Evolutionary conservation across 1,139 yeast species (phyloP).

Genomic region (Meyerozyma guilliermondii): DNA sequence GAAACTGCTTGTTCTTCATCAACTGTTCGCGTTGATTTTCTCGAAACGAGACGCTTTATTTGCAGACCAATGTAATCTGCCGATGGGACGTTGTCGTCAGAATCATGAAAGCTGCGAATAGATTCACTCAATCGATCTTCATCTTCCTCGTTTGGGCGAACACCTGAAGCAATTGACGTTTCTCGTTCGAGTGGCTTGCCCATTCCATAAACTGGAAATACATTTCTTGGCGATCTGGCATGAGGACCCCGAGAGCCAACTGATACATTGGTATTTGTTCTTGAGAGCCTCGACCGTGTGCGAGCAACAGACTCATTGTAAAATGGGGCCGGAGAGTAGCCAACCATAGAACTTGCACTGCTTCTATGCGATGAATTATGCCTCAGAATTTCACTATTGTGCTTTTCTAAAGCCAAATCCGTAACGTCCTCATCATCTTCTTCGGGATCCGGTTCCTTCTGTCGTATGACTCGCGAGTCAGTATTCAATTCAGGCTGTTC

Average conservation of each 20-base stretch:
- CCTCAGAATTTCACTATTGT: neutral
- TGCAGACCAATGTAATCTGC: slow-evolving; percentile 31
- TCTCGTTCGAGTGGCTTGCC: slow-evolving; percentile 56
- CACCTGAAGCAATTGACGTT: slow-evolving; percentile 47
- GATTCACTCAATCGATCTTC: neutral
- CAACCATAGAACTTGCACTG: neutral
- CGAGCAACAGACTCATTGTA: neutral
- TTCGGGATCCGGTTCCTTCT: slow-evolving; percentile 11
- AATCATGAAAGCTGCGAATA: neutral
- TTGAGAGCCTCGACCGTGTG: neutral
- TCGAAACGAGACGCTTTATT: slow-evolving; percentile 17
- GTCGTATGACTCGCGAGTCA: slow-evolving; percentile 71
- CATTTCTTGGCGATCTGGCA: slow-evolving; percentile 62
- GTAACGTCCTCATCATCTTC: slow-evolving; percentile 5
- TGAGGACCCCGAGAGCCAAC: neutral
- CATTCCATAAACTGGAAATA: slow-evolving; percentile 77
- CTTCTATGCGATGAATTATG: neutral
- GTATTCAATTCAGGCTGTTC: slow-evolving; percentile 73
- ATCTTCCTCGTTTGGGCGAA: neutral
- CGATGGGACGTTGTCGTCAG: slow-evolving; percentile 6
- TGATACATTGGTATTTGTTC: neutral
- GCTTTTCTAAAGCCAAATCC: slow-evolving; percentile 10
- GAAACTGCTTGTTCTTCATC: slow-evolving; percentile 9
- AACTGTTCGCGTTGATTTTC: slow-evolving; percentile 7
- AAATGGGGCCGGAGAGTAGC: neutral